Base-by-base conservation (phyloP, 1,139 yeast genomes). In the Yamadazyma kanchanaburiensis region DNA sequence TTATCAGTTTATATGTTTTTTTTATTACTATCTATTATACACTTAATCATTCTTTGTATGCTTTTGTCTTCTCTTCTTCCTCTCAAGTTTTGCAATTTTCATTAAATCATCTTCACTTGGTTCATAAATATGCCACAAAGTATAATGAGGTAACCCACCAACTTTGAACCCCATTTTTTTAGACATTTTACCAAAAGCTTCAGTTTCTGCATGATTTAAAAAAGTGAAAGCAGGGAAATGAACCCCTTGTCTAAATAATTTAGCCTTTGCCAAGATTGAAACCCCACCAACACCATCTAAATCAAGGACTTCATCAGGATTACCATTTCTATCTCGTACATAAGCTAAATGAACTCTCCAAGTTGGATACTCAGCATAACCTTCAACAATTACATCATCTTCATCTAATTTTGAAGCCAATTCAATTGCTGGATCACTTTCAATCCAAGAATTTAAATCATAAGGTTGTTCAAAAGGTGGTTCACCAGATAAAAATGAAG, bases 251-350 rank as follows among this genome's bases (percentile, higher is more conserved):
- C 94, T 70, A 53, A 86, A 86, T n/a, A 83, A 77, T 40, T 74
- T 75, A 1, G 95, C 95, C 50, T 78, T 80, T 4, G 94, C 89
- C 34, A 87, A 60, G 37, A 87, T 85, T 1, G 89, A 82, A 23
- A 87, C 96, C 24, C 95, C 95, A 12, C 95, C 95, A 35, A 87
- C 85, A 37, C 95, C 95, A 53, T 87, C 95, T 34, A 87, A 58
- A 38, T 80, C 86, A 22, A 86, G 61, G 15, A 81, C 67, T 42
- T 80, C 88, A 40, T 77, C 58, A 5, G 75, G 78, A 49, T 80
- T 61, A 10, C 89, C 91, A 24, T 70, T 54, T 6, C 74, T 60
- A 42, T 80, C 79, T 42, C 95, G 70, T 26, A 78, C 64, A 45
- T 83, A 80, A 0, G 89, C 94, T 48, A 86, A 64, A 59, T 85